Conservation (phyloP, 257 asterid species). For the Nicotiana attenuata region DNA sequence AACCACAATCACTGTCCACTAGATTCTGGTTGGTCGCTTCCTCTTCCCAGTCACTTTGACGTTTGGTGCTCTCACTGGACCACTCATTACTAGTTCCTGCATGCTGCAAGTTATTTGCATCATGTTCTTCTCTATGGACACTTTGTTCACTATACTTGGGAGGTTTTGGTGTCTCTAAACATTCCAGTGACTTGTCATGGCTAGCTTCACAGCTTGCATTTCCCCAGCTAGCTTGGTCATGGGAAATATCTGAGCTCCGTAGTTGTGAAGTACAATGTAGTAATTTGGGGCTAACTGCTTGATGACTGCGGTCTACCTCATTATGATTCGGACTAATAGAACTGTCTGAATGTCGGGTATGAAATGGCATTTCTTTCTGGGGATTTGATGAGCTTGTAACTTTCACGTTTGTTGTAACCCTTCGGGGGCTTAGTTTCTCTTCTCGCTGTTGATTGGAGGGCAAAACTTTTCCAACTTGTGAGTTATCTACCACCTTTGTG, state of each 20-base stretch:
- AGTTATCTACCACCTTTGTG: not conserved
- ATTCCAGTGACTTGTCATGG: constrained; percentile 3
- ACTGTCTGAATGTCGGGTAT: constrained; percentile 16
- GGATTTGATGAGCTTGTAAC: constrained; percentile 11
- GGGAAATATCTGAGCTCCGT: constrained; percentile 16
- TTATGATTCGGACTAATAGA: constrained; percentile 12
- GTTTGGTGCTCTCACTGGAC: constrained; percentile 16
- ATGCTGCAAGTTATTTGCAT: constrained; percentile 13
- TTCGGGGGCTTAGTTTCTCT: not conserved
- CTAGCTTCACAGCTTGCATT: constrained; percentile 21
- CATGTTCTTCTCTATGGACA: constrained; percentile 16
- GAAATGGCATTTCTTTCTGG: constrained; percentile 10
- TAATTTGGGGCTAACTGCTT: constrained; percentile 5
- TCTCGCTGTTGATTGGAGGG: constrained; percentile 17
- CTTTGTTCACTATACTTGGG: constrained; percentile 8
- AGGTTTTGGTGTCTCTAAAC: constrained; percentile 12
- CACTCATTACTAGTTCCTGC: constrained; percentile 21
- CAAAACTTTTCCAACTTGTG: constrained; percentile 15
- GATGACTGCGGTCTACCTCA: constrained; percentile 10
- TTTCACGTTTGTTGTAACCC: not conserved
- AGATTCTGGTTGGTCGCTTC: constrained; percentile 19
- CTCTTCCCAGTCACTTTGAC: constrained; percentile 23
- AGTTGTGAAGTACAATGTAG: constrained; percentile 9
- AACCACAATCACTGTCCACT: constrained; percentile 31
- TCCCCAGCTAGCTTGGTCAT: constrained; percentile 22